phyloP scores from a whole-genome alignment of 345 rosid species.

The Dipteronia dyeriana region DNA sequence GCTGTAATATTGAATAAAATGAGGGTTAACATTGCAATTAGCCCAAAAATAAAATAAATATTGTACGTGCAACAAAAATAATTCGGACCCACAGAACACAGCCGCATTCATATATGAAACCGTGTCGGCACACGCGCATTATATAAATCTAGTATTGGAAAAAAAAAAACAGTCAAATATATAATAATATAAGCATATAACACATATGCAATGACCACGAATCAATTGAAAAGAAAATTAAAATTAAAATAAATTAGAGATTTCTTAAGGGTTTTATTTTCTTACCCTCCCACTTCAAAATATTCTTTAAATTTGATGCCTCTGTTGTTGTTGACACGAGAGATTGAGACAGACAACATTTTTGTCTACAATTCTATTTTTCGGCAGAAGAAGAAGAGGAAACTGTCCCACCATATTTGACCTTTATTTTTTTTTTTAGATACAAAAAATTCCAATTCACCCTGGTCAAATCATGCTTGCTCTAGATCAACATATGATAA shows the following conservation, averaged over 20 bases:
- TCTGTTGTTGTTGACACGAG: background rate
- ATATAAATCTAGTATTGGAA: background rate
- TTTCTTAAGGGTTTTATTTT: slow-evolving; percentile 2
- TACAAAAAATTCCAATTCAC: background rate
- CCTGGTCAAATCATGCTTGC: background rate
- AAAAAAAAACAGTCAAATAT: too few species aligned
- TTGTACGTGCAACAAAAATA: too few species aligned
- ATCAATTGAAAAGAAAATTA: background rate
- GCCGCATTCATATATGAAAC: background rate
- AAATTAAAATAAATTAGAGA: background rate
- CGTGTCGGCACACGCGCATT: background rate
- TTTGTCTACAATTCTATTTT: background rate
- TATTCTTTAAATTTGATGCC: background rate
- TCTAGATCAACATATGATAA: background rate
- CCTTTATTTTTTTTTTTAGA: background rate
- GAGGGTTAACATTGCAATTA: too few species aligned
- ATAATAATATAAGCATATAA: background rate
- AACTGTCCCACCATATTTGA: slow-evolving; percentile 12
- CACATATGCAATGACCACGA: background rate
- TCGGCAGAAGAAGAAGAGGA: background rate
- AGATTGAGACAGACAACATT: background rate
- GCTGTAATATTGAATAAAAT: too few species aligned
- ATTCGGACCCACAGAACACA: background rate
- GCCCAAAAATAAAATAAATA: too few species aligned
- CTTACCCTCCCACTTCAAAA: background rate